phyloP scores from a whole-genome alignment of 805 yeast genomes.

The Dipodascopsis tothii region DNA sequence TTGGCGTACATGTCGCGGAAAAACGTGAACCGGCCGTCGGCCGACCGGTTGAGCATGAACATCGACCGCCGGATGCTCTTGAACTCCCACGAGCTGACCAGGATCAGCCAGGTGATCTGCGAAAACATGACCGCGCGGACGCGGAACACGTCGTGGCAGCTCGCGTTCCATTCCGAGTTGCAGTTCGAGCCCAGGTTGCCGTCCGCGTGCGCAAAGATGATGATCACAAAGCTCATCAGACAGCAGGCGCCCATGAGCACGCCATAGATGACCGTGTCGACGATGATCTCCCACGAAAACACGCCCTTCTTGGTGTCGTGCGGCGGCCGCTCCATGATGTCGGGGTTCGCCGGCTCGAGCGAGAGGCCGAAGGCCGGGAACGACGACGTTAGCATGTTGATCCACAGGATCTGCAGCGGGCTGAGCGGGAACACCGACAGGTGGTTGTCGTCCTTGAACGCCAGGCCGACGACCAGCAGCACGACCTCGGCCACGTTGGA shows the following conservation, averaged over 20 bases:
- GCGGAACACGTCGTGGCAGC: constrained; percentile 58
- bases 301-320: constrained; percentile 48
- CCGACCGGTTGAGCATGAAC: constrained; percentile 51
- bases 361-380: constrained; percentile 83
- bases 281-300: constrained; percentile 58
- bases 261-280: constrained; percentile 69
- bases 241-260: constrained; percentile 65
- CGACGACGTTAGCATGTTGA: constrained; percentile 68
- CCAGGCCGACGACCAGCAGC: constrained; percentile 63
- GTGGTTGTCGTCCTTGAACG: constrained; percentile 54
- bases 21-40: constrained; percentile 53
- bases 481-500: constrained; percentile 67
- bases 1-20: constrained; percentile 63
- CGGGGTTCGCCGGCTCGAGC: constrained; percentile 56
- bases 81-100: constrained; percentile 78
- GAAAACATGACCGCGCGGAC: constrained; percentile 75
- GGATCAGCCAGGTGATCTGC: constrained; percentile 79
- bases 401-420: constrained; percentile 76
- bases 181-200: constrained; percentile 62
- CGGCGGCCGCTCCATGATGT: constrained; percentile 58
- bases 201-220: constrained; percentile 58
- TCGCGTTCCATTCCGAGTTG: constrained; percentile 41
- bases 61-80: constrained; percentile 63
- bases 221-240: constrained; percentile 55
- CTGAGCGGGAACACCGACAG: constrained; percentile 74